phyloP scores from a whole-genome alignment of 139 green algal genomes.

The Micractinium conductrix region DNA sequence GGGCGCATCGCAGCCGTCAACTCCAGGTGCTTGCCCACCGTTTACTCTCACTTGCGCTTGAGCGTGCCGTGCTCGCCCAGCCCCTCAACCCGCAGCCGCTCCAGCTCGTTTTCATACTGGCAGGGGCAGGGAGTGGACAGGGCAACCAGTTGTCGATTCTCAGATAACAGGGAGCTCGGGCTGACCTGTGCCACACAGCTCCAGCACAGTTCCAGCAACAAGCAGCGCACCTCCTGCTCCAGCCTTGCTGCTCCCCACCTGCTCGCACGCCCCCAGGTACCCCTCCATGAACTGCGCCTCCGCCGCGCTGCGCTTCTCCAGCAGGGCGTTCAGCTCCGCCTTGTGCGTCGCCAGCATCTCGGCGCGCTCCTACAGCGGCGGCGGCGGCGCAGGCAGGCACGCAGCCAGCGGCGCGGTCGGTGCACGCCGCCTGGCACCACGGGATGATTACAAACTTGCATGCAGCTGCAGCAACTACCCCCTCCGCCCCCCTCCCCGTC shows the following conservation, averaged over 20 bases:
- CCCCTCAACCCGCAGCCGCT: constrained; percentile 15
- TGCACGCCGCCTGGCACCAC: too few species aligned
- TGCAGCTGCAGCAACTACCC: background rate
- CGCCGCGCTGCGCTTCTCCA: constrained; percentile 21
- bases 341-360: constrained; percentile 26
- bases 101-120: constrained; percentile 28
- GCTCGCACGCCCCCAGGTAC: constrained; percentile 37
- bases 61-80: constrained; percentile 10
- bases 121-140: too few species aligned
- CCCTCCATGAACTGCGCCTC: constrained; percentile 36
- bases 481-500: background rate
- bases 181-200: too few species aligned
- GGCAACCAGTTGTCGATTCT: too few species aligned
- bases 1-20: background rate
- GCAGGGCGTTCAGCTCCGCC: constrained; percentile 18
- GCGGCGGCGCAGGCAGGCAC: background rate
- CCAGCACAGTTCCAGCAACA: background rate
- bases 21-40: too few species aligned
- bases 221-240: background rate
- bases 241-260: background rate
- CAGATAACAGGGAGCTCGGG: too few species aligned
- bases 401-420: background rate
- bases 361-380: constrained; percentile 6
- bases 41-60: constrained; percentile 29
- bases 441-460: background rate